Conservation (phyloP, 768 basidiomycete genomes). For the Boletus edulis region DNA sequence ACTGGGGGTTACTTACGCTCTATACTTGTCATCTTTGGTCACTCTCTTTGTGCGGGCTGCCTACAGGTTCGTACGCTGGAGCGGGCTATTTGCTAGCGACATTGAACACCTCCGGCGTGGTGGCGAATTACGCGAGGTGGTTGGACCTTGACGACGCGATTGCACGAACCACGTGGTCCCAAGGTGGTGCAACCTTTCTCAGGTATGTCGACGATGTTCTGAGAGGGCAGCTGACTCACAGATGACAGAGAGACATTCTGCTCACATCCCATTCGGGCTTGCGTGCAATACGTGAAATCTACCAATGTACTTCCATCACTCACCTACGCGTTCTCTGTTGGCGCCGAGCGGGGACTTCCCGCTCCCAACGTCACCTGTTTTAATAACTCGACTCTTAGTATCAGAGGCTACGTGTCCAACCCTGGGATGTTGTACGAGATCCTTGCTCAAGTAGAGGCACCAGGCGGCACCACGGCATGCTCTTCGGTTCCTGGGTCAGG, state of each 20-base stretch:
- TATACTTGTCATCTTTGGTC: neutral
- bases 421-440: conserved; percentile 76
- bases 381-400: conserved; percentile 50
- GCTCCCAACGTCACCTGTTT: conserved; percentile 61
- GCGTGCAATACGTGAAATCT: conserved; percentile 53
- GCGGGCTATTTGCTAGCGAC: conserved; percentile 60
- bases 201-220: conserved; percentile 38
- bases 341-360: conserved; percentile 47
- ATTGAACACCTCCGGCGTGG: conserved; percentile 36
- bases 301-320: conserved; percentile 37
- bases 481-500: conserved; percentile 21
- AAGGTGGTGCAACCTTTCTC: conserved; percentile 42
- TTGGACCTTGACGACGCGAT: conserved; percentile 66
- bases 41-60: neutral
- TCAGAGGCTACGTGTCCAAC: conserved; percentile 46
- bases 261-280: conserved; percentile 61
- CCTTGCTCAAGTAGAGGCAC: conserved; percentile 45
- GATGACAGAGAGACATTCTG: conserved; percentile 55
- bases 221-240: neutral
- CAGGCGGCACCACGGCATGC: conserved; percentile 35
- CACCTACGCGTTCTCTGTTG: conserved; percentile 46
- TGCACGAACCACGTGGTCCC: conserved; percentile 58
- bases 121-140: conserved; percentile 56
- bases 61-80: conserved; percentile 62
- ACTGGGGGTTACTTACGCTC: neutral